A percentile compares a stretch with the other conserved stretches of the same genome.
These are phyloP conservation scores for Suillus variegatus DNA, from an alignment of 768 basidiomycete genomes.

Conservation along the genomic window DNA sequence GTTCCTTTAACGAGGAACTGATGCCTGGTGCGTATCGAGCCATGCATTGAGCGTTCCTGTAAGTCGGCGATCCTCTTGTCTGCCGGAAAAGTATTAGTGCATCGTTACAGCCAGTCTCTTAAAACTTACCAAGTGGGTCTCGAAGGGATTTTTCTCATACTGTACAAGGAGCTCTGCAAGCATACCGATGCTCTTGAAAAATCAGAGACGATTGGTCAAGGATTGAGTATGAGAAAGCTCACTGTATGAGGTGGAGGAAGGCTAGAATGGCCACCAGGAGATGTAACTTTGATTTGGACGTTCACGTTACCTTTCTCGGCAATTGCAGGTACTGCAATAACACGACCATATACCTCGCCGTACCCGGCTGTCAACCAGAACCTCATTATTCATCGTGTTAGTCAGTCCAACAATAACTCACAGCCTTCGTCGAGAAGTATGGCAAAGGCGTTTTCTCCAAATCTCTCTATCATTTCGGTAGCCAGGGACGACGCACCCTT, in stretches of 20 bases:
- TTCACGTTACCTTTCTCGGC: conserved; percentile 72
- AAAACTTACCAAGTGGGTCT: conserved; percentile 46
- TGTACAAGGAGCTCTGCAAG: too few species aligned
- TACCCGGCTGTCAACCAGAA: too few species aligned
- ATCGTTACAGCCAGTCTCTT: conserved; percentile 19
- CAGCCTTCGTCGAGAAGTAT: conserved; percentile 85
- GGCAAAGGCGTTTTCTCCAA: conserved; percentile 68
- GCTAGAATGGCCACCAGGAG: conserved; percentile 79
- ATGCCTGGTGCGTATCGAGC: conserved; percentile 63
- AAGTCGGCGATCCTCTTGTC: conserved; percentile 60
- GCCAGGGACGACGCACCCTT: conserved; percentile 55
- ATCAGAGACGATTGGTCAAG: too few species aligned
- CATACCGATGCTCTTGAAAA: too few species aligned
- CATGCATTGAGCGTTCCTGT: conserved; percentile 62
- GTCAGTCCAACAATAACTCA: too few species aligned
- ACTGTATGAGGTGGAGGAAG: conserved; percentile 78
- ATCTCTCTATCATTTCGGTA: conserved; percentile 48
- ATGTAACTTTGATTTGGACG: conserved; percentile 57
- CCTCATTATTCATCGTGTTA: too few species aligned
- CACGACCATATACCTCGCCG: too few species aligned
- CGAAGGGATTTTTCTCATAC: too few species aligned
- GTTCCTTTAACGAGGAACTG: conserved; percentile 44
- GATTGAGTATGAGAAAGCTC: too few species aligned
- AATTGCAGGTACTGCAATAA: too few species aligned
- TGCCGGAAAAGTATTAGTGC: conserved; percentile 20